phyloP scores from a whole-genome alignment of 116 monocot species.

The Cymodocea nodosa region DNA sequence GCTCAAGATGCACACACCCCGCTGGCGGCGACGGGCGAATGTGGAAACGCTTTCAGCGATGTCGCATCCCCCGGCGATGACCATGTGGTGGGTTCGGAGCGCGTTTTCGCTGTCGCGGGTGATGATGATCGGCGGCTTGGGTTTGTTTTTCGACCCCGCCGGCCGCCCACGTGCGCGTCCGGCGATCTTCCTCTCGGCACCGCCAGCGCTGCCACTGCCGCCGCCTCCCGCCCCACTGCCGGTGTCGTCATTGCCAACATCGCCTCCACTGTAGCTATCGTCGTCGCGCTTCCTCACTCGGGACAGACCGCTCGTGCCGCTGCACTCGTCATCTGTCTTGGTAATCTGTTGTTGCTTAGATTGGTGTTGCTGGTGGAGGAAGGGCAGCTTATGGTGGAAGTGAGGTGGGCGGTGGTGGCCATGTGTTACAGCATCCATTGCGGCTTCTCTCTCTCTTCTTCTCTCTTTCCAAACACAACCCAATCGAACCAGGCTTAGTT shows the following conservation, averaged over 20 bases:
- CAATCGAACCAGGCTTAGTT: too few relatives aligned
- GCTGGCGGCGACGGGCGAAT: constrained; percentile 17
- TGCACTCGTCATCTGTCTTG: constrained; percentile 26
- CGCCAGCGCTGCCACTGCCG: background rate
- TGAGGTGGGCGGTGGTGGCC: constrained; percentile 35
- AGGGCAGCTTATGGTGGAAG: constrained; percentile 1
- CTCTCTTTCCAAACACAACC: background rate
- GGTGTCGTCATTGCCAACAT: constrained; percentile 4
- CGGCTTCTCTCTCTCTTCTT: background rate
- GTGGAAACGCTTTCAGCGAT: constrained; percentile 14
- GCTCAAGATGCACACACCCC: constrained; percentile 17
- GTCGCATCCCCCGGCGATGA: constrained; percentile 15
- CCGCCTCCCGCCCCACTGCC: background rate
- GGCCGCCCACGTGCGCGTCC: constrained; percentile 11
- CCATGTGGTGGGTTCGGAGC: constrained; percentile 14
- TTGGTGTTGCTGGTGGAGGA: too few relatives aligned
- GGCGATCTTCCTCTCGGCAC: constrained; percentile 17
- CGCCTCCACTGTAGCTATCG: background rate
- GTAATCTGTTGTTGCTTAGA: background rate
- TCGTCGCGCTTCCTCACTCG: constrained; percentile 8
- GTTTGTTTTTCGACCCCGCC: too few relatives aligned
- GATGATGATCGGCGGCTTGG: constrained; percentile 21
- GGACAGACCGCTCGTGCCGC: constrained; percentile 9
- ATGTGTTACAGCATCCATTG: constrained; percentile 50
- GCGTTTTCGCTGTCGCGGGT: constrained; percentile 21